phyloP scores from a whole-genome alignment of 371 early-diverging fungal species.

The Fennellomyces sp. region DNA sequence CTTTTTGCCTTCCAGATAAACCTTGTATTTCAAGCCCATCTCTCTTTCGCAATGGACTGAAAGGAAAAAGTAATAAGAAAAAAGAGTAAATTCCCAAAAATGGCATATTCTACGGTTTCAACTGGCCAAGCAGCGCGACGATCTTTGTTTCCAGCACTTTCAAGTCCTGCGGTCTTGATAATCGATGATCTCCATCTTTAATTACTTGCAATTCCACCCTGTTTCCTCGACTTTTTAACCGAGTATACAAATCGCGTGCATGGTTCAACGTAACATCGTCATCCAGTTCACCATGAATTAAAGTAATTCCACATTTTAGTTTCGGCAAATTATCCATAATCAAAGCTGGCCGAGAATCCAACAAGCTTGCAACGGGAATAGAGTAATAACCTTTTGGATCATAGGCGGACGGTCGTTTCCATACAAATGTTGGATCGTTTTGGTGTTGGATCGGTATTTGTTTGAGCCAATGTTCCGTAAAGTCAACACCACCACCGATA shows the following conservation, averaged over 20 bases:
- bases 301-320: slow-evolving; percentile 16
- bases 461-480: slow-evolving; percentile 40
- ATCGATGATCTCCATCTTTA: slow-evolving; percentile 42
- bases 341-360: slow-evolving; percentile 28
- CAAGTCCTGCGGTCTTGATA: slow-evolving; percentile 38
- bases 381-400: slow-evolving; percentile 34
- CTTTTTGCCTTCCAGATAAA: slow-evolving; percentile 36
- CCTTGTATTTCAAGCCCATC: slow-evolving; percentile 32
- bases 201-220: slow-evolving; percentile 14
- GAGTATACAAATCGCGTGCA: background rate
- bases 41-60: background rate
- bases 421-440: slow-evolving; percentile 15
- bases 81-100: background rate
- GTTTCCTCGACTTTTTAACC: background rate
- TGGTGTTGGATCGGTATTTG: slow-evolving; percentile 26
- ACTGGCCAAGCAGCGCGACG: background rate
- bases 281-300: slow-evolving; percentile 41
- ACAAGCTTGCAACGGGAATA: slow-evolving; percentile 30
- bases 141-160: background rate
- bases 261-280: slow-evolving; percentile 20
- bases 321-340: slow-evolving; percentile 4
- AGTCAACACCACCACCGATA: slow-evolving; percentile 40
- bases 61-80: background rate
- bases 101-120: background rate
- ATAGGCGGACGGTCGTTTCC: slow-evolving; percentile 40